Percentiles rank a stretch among this genome's conserved stretches.
Evolutionary conservation across 768 basidiomycete species (phyloP).

Genomic region (Hypholoma fasciculare): DNA sequence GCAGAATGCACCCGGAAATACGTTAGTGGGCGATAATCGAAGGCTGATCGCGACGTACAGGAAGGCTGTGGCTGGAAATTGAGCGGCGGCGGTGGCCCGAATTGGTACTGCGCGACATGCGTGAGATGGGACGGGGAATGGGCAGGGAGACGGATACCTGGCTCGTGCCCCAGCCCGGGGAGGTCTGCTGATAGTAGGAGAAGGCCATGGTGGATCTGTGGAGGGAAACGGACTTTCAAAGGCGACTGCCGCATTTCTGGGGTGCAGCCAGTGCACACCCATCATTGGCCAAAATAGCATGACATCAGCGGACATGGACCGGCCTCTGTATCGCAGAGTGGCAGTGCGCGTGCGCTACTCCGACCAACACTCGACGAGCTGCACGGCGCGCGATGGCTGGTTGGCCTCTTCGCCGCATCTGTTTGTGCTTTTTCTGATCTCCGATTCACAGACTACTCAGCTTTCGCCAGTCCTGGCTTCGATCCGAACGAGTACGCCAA

Average conservation of each 20-base stretch:
- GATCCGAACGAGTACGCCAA: slow-evolving; percentile 92
- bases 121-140: slow-evolving; percentile 9
- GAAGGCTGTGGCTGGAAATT: slow-evolving; percentile 49
- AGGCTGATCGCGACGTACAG: slow-evolving; percentile 38
- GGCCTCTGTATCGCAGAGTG: background rate
- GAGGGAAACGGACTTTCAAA: slow-evolving; percentile 8
- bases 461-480: slow-evolving; percentile 75
- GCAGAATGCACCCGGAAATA: slow-evolving; percentile 1
- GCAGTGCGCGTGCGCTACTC: background rate
- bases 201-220: slow-evolving; percentile 38
- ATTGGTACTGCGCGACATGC: slow-evolving; percentile 32
- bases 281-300: background rate
- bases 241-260: background rate
- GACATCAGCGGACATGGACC: background rate
- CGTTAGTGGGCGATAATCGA: slow-evolving; percentile 18
- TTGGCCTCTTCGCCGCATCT: background rate
- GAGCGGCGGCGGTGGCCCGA: slow-evolving; percentile 40
- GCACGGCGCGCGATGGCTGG: background rate
- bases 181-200: slow-evolving; percentile 40
- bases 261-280: background rate
- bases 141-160: slow-evolving; percentile 25
- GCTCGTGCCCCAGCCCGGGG: slow-evolving; percentile 51
- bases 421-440: background rate
- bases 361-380: background rate
- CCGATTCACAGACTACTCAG: slow-evolving; percentile 57